Percentiles rank a stretch among this genome's conserved stretches.
Evolutionary conservation across 2,329 filamentous ascomycete species (phyloP).

Genomic region (Ophiostoma sp.): DNA sequence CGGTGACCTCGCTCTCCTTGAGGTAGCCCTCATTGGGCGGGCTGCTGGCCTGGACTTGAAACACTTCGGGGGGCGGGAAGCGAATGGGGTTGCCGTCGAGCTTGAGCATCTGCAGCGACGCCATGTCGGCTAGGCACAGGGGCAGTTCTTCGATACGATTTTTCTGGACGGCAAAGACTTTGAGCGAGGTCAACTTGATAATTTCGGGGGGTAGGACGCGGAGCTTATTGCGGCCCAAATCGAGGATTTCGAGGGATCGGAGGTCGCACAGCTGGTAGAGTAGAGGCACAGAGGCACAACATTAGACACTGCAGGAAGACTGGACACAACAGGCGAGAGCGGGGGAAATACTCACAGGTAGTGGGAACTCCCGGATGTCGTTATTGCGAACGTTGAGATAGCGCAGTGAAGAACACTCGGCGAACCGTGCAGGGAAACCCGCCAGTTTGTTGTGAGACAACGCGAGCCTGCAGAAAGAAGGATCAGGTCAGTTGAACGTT

Average conservation of each 20-base stretch:
- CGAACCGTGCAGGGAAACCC: slow-evolving; percentile 68
- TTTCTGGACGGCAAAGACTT: slow-evolving; percentile 83
- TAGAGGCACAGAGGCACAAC: not conserved
- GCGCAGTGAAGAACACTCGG: slow-evolving; percentile 73
- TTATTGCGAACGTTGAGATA: slow-evolving; percentile 82
- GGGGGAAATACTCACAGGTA: slow-evolving; percentile 46
- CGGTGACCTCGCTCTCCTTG: slow-evolving; percentile 65
- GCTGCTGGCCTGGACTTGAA: slow-evolving; percentile 59
- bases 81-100: slow-evolving; percentile 83
- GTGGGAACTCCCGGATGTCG: slow-evolving; percentile 63
- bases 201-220: slow-evolving; percentile 76
- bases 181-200: slow-evolving; percentile 76
- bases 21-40: slow-evolving; percentile 56
- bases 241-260: slow-evolving; percentile 84
- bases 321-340: slow-evolving; percentile 23
- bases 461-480: slow-evolving; percentile 58
- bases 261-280: slow-evolving; percentile 78
- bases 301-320: slow-evolving; percentile 23
- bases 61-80: slow-evolving; percentile 71
- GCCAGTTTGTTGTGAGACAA: slow-evolving; percentile 77
- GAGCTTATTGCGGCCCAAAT: slow-evolving; percentile 87
- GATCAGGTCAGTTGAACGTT: not conserved
- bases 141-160: slow-evolving; percentile 86
- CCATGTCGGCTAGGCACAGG: slow-evolving; percentile 83
- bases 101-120: slow-evolving; percentile 83